Percentiles rank a stretch among this genome's conserved stretches.
Conservation (phyloP, 1,284 basidiomycete species). For the Tilletia walkeri region DNA sequence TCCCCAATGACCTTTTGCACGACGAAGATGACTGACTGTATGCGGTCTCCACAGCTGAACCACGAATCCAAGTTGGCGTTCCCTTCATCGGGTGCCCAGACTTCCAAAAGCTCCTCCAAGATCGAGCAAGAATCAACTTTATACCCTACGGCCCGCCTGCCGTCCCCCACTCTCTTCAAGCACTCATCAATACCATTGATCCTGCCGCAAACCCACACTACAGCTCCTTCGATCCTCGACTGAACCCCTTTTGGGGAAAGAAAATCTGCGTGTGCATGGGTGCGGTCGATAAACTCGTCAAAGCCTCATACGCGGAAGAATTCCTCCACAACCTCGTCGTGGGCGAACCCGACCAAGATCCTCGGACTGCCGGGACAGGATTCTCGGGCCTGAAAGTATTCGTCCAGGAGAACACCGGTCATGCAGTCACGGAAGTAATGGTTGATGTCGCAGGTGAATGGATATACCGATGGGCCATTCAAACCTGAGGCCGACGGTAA, state of each 20-base stretch:
- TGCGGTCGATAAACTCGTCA: constrained; percentile 46
- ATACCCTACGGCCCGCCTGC: constrained; percentile 44
- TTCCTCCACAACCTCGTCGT: constrained; percentile 43
- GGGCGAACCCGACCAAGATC: constrained; percentile 31
- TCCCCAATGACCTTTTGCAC: not conserved
- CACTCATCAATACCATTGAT: constrained; percentile 41
- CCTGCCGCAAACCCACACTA: constrained; percentile 36
- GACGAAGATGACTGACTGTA: not conserved
- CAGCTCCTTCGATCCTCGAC: constrained; percentile 28
- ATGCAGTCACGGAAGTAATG: constrained; percentile 46
- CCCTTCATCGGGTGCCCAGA: constrained; percentile 76
- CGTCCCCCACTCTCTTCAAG: constrained; percentile 42
- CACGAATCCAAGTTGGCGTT: constrained; percentile 69
- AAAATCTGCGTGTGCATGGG: constrained; percentile 49
- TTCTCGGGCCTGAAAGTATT: constrained; percentile 33
- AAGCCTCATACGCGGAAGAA: constrained; percentile 44
- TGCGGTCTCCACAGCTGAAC: constrained; percentile 58
- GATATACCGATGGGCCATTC: constrained; percentile 38
- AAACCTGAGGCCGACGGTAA: not conserved
- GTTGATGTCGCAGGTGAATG: constrained; percentile 46
- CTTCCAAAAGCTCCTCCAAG: constrained; percentile 57
- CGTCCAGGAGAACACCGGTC: constrained; percentile 35
- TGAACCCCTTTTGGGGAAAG: constrained; percentile 40
- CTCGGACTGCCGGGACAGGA: not conserved
- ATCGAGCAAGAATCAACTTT: constrained; percentile 40